A percentile compares a stretch with the other conserved stretches of the same genome.
Evolutionary conservation across 1,284 basidiomycete genomes (phyloP).

Genomic region (Dichomitus squalens): DNA sequence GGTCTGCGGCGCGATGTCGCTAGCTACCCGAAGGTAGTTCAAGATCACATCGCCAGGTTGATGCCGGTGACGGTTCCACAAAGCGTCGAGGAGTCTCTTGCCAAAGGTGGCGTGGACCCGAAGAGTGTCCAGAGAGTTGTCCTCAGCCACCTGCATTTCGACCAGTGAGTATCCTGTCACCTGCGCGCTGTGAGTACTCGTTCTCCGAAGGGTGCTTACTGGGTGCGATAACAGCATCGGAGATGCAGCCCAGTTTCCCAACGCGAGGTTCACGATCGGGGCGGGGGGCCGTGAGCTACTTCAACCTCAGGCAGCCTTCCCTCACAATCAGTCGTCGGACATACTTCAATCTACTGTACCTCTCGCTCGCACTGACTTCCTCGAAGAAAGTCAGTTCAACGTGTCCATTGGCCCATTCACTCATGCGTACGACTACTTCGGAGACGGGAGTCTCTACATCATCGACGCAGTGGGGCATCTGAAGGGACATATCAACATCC

Average conservation of each 20-base stretch:
- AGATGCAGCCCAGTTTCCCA: constrained; percentile 44
- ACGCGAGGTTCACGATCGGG: constrained; percentile 48
- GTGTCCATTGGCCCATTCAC: constrained; percentile 49
- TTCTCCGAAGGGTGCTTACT: neutral
- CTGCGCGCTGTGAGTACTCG: neutral
- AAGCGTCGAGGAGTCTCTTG: constrained; percentile 49
- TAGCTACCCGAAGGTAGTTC: too few relatives aligned
- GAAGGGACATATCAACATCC: constrained; percentile 53
- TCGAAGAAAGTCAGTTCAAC: constrained; percentile 37
- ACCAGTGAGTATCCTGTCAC: constrained; percentile 27
- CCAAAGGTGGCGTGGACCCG: constrained; percentile 47
- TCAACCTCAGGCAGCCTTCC: constrained; percentile 43
- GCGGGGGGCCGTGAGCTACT: constrained; percentile 39
- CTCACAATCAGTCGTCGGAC: constrained; percentile 37
- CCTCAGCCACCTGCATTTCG: constrained; percentile 51
- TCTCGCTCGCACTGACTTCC: constrained; percentile 41
- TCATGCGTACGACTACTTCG: constrained; percentile 51
- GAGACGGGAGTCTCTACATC: constrained; percentile 58
- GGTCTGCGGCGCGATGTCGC: constrained; percentile 53
- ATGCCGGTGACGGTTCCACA: too few relatives aligned
- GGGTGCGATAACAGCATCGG: constrained; percentile 36
- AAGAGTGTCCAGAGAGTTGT: constrained; percentile 45
- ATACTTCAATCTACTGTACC: constrained; percentile 45
- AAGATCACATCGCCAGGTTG: too few relatives aligned
- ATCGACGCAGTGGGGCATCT: constrained; percentile 57